Base-by-base conservation (phyloP, 2,329 filamentous ascomycete species). In the Chrysosporium queenslandicum region DNA sequence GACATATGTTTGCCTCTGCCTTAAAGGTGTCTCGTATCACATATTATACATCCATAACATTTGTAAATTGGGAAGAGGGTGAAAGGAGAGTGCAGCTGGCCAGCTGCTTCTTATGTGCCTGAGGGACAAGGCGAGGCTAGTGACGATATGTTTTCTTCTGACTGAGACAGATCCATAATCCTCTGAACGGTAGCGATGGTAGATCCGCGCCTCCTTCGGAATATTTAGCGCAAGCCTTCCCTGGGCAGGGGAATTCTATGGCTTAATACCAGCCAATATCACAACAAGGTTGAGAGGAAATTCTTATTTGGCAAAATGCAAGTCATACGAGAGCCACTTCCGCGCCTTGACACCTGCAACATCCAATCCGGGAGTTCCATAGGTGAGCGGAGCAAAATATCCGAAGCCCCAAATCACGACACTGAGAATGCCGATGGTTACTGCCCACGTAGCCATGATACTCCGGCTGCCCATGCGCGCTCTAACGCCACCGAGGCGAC, bases 321-420 rank as follows among this genome's bases (percentile, higher is more conserved):
- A 77, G 68, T 98, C 92, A 68, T 97, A 98, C 58, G 87, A 86
- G 59, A 98, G 77, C 91, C 91, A 97, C 77, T 96, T 96, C 69
- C 92, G 83, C 57, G 83, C 79, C 57, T 85, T 72, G 27, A 98
- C 86, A 66, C 88, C 77, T 11, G 83, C 80, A 16, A 94, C 84
- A 52, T 77, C 80, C 63, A 98, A 77, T 30, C 91, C 91, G 3
- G 92, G 92, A 67, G 87, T 90, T 50, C 92, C 92, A 68, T 98
- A 98, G 1, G 92, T 98, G 64, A 98, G 74, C 18, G 92, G 92
- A 58, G 94, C 80, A 76, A 94, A 98, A 78, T 87, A 97, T 69
- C 84, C 85, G 81, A 92, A 97, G 64, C 87, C 82, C 62, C 81
- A 87, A 46, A 87, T 72, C 18, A 85, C 80, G 4, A 81, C 70